Base-by-base conservation (phyloP, 306 rosid species). In the Alnus rubra region DNA sequence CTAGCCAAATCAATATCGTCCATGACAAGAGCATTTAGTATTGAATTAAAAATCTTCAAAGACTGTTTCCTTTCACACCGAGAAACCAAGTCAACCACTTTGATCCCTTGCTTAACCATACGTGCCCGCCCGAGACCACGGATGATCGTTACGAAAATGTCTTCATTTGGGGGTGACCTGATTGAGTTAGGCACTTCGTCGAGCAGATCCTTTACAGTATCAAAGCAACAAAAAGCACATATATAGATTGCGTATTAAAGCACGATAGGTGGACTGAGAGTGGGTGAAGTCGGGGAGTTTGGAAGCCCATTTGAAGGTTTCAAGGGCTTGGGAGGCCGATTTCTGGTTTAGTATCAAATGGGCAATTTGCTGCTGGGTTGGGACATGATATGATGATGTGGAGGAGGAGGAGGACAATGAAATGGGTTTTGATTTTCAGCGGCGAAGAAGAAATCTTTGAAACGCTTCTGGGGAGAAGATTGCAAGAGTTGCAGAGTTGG, bases 271-370 rank as follows among this genome's bases (percentile, higher is more conserved):
- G 75, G 97, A 86, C 28, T 84, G 87, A 12, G 95, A 86, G 75
- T 90, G 93, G 19, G 7, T 33, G 79, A 89, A 89, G 45, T 80
- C 71, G 78, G 97, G 84, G 71, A 89, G 60, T 1, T 76, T 71
- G 79, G 97, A 83, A 18, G 97, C 95, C 97, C 93, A 92, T 78
- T 78, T 71, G 90, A 92, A 92, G 70, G 91, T 89, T 76, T 86
- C 65, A 4, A 92, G 78, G 7, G 92, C 88, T 31, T 78, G 80
- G 50, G 93, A 69, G 35, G 91, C 87, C 7, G 87, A 83, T 62
- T 85, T 89, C 56, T 90, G 90, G 5, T 86, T 90, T 11, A 88
- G 89, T 0, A 92, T 80, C 4, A 90, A 85, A 75, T 81, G 93
- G 19, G 82, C 79, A 30, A 92, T 77, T 56, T 88, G 92, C 18